A percentile compares a stretch with the other conserved stretches of the same genome.
phyloP scores from a whole-genome alignment of 495 filamentous ascomycete species.

The Parachaetomium inaequale region DNA sequence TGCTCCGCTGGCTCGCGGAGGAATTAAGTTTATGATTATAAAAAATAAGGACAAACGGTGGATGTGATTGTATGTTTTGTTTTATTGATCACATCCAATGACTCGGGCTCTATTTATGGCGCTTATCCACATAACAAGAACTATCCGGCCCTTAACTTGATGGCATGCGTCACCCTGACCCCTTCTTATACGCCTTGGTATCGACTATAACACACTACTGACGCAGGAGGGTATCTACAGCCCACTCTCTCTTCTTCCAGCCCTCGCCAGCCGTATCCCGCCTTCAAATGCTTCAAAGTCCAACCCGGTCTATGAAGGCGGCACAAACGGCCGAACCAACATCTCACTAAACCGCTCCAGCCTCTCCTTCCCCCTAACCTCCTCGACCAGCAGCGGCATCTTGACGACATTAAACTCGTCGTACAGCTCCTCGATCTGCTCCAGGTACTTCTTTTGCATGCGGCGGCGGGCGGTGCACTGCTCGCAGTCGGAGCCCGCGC shows the following conservation, averaged over 20 bases:
- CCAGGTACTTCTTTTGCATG: constrained; percentile 99
- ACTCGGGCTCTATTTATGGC: not conserved
- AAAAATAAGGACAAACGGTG: too few species aligned
- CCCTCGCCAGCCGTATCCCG: too few species aligned
- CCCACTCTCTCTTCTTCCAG: not conserved
- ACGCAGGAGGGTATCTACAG: constrained; percentile 1
- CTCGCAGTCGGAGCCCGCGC: constrained; percentile 78
- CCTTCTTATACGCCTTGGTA: not conserved
- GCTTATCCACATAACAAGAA: not conserved
- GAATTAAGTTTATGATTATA: too few species aligned
- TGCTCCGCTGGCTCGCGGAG: too few species aligned
- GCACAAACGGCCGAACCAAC: constrained; percentile 79
- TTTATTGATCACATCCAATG: too few species aligned
- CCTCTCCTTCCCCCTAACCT: constrained; percentile 91
- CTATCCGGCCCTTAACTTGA: too few species aligned
- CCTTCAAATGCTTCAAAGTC: too few species aligned
- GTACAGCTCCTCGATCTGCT: constrained; percentile 98
- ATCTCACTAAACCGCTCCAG: constrained; percentile 92
- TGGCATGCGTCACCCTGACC: not conserved
- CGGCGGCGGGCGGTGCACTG: constrained; percentile 92
- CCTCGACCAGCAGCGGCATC: constrained; percentile 92
- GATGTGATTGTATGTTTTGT: too few species aligned
- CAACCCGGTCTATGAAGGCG: constrained; percentile 54
- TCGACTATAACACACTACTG: not conserved
- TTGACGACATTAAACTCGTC: constrained; percentile 99